Evolutionary conservation across 768 basidiomycete species (phyloP), one percentile per base, ranked within the genome.

Genomic region (Auriculariales sp.): DNA sequence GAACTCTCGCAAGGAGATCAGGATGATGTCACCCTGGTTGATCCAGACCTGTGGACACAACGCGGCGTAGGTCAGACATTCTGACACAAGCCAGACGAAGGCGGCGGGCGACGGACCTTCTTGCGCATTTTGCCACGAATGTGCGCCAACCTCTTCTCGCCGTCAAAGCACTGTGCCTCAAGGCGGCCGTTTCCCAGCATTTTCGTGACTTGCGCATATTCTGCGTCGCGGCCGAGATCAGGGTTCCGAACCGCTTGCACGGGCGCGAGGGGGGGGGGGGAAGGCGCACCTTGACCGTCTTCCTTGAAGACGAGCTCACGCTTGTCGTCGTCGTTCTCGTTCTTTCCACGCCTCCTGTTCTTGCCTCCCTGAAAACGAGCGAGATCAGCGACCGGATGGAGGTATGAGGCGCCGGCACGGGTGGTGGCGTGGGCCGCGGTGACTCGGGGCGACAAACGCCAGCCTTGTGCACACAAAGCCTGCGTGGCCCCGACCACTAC

Each of bases 71-170:
- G 14, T 15, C 14, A 44, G 35, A 17, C 24, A 17, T 11, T 30
- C 24, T 25, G 22, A 42, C 9, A 9, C 3, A 9, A 14, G 10
- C 15, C 35, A 25, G 39, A 24, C 12, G 4, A 25, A 44, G 12
- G 27, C 12, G 27, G 27, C 15, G 22, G 19, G 47, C 15, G 22
- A 65, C 78, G 53, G 57, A 84, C 94, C 85, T 99, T 99, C 71
- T 98, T 99, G 58, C 95, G 71, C 94, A 99, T 93, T 71, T 97
- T 97, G 32, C 95, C 95, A 68, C 95, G 77, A 59, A 99, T 98
- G 64, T 99, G 95, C 7, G 91, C 93, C 64, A 98, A 71, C 61
- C 95, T 74, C 68, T 95, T 97, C 75, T 94, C 92, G 27, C 95
- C 94, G 64, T 99, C 95, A 62, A 98, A 97, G 70, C 94, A 98